phyloP scores from a whole-genome alignment of 2,329 filamentous ascomycete species.

The Paraphoma sp. region DNA sequence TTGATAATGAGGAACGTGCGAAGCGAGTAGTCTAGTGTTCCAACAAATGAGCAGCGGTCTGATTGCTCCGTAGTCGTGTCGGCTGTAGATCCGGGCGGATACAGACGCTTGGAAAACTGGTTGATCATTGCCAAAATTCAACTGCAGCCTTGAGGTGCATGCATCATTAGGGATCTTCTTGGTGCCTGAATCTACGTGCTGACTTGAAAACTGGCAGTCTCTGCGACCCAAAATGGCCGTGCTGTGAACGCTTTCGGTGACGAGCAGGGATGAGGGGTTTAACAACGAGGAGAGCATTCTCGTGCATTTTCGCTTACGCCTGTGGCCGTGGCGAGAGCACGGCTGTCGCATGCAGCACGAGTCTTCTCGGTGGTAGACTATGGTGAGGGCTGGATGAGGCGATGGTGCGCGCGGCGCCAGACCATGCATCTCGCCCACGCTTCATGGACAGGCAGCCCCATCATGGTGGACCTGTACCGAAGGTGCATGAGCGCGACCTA shows the following conservation, averaged over 20 bases:
- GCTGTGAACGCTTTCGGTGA: conserved; percentile 23
- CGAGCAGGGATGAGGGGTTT: conserved; percentile 22
- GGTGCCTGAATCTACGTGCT: conserved; percentile 14
- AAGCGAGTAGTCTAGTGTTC: conserved; percentile 24
- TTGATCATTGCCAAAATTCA: conserved; percentile 19
- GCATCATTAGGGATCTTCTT: conserved; percentile 25
- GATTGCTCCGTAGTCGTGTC: conserved; percentile 28
- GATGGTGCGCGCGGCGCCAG: conserved; percentile 21
- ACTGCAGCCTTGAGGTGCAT: conserved; percentile 11
- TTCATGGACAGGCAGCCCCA: conserved; percentile 17
- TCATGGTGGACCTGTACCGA: conserved; percentile 20
- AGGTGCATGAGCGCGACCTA: conserved; percentile 23
- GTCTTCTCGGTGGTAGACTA: conserved; percentile 16
- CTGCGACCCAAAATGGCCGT: conserved; percentile 19
- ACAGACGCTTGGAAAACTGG: conserved; percentile 12
- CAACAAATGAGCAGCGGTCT: conserved; percentile 19
- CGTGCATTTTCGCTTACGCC: conserved; percentile 23
- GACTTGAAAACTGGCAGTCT: neutral
- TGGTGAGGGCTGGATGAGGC: conserved; percentile 15
- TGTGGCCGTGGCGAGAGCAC: conserved; percentile 23
- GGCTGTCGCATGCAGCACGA: conserved; percentile 25
- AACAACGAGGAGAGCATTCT: conserved; percentile 21
- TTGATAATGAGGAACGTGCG: conserved; percentile 17
- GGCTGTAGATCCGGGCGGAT: conserved; percentile 39
- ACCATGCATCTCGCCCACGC: conserved; percentile 6